phyloP scores from a whole-genome alignment of 352 stramenopile species.

The Phytopythium kandeliae region DNA sequence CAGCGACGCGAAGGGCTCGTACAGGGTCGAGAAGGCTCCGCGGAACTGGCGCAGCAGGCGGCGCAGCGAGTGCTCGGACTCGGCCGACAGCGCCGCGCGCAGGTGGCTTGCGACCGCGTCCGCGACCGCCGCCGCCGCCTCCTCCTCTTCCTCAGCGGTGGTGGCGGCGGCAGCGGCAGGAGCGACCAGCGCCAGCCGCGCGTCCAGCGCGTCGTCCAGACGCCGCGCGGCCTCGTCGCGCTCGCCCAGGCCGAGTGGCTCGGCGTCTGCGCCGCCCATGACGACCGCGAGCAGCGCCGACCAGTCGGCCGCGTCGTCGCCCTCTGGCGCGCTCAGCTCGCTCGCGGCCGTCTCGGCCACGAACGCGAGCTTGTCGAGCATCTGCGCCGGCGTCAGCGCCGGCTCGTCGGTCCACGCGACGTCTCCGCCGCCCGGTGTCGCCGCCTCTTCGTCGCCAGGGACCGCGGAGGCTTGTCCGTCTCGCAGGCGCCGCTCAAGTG shows the following conservation, averaged over 20 bases:
- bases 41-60: slow-evolving; percentile 45
- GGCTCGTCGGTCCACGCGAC: slow-evolving; percentile 5
- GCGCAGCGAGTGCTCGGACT: slow-evolving; percentile 34
- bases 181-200: background rate
- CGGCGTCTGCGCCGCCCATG: background rate
- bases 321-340: background rate
- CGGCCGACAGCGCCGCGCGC: background rate
- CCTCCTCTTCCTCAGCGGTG: background rate
- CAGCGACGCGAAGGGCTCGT: slow-evolving; percentile 22
- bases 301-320: slow-evolving; percentile 1
- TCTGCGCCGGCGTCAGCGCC: slow-evolving; percentile 4
- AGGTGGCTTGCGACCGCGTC: background rate
- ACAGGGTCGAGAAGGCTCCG: slow-evolving; percentile 40
- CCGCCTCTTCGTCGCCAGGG: too few relatives aligned
- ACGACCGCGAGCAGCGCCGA: background rate
- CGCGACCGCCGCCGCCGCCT: background rate
- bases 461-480: background rate
- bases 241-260: background rate
- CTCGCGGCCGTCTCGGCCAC: background rate
- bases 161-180: background rate
- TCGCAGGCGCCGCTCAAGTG: background rate
- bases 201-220: slow-evolving; percentile 3
- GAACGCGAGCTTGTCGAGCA: slow-evolving; percentile 7
- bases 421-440: background rate
- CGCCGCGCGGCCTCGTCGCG: background rate